Conservation (phyloP, 352 stramenopile genomes). For the Phytophthora cactorum region DNA sequence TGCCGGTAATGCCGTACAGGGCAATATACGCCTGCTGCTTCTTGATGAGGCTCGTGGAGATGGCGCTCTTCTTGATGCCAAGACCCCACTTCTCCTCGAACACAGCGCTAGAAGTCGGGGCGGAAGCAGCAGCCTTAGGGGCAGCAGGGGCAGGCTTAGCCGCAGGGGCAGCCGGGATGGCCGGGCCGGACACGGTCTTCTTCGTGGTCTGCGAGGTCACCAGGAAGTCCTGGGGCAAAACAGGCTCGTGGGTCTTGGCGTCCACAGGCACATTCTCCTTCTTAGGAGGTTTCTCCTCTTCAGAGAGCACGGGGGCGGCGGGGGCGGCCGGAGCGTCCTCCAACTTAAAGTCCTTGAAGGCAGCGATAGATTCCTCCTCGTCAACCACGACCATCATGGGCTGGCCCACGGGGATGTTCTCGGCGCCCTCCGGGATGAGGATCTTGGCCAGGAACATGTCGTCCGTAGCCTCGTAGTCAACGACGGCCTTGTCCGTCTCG, state of each 20-base stretch:
- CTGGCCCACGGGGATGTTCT: conserved; percentile 92
- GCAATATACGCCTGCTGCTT: conserved; percentile 88
- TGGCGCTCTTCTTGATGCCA: conserved; percentile 80
- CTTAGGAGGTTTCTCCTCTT: conserved; percentile 67
- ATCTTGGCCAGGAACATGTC: conserved; percentile 97
- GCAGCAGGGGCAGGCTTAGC: conserved; percentile 35
- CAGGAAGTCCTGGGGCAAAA: conserved; percentile 66
- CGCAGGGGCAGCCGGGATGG: conserved; percentile 43
- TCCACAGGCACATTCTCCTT: conserved; percentile 74
- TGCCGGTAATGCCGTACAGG: conserved; percentile 83
- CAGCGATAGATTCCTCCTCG: conserved; percentile 75
- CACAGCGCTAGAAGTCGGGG: conserved; percentile 20
- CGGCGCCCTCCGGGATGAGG: conserved; percentile 89
- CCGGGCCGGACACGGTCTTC: conserved; percentile 50
- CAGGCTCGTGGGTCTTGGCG: conserved; percentile 49
- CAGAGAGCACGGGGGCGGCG: conserved; percentile 46
- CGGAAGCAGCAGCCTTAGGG: conserved; percentile 30
- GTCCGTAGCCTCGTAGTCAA: conserved; percentile 99
- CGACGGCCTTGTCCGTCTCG: conserved; percentile 99
- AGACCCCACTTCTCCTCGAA: conserved; percentile 83
- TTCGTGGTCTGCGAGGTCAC: conserved; percentile 69
- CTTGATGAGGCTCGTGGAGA: conserved; percentile 82
- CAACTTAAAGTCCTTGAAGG: conserved; percentile 80
- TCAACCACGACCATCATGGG: conserved; percentile 97
- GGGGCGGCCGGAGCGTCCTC: conserved; percentile 49